Evolutionary conservation across 129 eudicot genomes (phyloP).

Genomic region (Chrysanthemum makinoi): DNA sequence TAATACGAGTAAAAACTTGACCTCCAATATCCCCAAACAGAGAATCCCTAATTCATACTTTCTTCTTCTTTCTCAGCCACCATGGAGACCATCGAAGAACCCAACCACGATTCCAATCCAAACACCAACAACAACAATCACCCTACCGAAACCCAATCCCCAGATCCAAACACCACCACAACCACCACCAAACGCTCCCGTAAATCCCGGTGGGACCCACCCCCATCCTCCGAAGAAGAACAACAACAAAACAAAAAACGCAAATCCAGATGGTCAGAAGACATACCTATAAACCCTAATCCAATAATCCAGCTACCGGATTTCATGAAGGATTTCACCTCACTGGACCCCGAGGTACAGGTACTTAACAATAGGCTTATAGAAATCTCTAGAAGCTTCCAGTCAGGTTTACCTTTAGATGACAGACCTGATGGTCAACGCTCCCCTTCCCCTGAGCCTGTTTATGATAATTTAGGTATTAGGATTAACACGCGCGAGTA

Average conservation of each 20-base stretch:
- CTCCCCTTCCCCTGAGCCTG: conserved; percentile 89
- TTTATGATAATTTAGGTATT: conserved; percentile 78
- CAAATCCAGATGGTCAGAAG: conserved; percentile 70
- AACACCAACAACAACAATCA: too few relatives aligned
- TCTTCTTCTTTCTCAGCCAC: too few relatives aligned
- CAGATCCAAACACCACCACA: conserved; percentile 3
- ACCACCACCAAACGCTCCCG: conserved; percentile 29
- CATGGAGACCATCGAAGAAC: too few relatives aligned
- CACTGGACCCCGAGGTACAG: conserved; percentile 80
- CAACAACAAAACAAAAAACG: conserved; percentile 43
- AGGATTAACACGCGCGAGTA: conserved; percentile 79
- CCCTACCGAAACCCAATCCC: too few relatives aligned
- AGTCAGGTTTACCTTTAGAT: conserved; percentile 66
- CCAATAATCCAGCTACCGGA: conserved; percentile 67
- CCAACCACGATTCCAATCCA: too few relatives aligned
- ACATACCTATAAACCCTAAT: conserved; percentile 38
- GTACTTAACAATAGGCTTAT: conserved; percentile 60
- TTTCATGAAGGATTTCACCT: conserved; percentile 73
- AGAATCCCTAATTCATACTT: too few relatives aligned
- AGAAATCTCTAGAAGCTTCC: conserved; percentile 71
- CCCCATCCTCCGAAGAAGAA: conserved; percentile 31
- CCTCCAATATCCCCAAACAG: too few relatives aligned
- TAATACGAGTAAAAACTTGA: too few relatives aligned
- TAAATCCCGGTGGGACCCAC: conserved; percentile 30
- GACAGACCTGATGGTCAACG: conserved; percentile 87